These are phyloP conservation scores for Karstenula rhodostoma DNA, from an alignment of 2,329 filamentous ascomycete genomes.

Conservation along the genomic window DNA sequence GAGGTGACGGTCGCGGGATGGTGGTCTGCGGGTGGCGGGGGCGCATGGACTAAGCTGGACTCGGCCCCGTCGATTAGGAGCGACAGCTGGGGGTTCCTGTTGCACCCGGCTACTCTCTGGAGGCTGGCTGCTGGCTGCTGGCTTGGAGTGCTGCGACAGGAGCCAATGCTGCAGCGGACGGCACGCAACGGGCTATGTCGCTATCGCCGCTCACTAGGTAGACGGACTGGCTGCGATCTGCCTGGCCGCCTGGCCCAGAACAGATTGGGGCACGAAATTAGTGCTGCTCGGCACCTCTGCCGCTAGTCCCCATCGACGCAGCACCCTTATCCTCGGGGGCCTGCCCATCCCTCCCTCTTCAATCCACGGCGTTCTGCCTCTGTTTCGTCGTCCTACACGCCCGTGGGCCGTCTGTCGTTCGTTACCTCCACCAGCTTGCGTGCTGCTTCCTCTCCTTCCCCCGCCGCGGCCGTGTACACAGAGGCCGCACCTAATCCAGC, in stretches of 20 bases:
- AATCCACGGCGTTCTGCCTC: slow-evolving; percentile 16
- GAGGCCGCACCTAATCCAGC: slow-evolving; percentile 13
- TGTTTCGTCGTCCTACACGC: slow-evolving; percentile 15
- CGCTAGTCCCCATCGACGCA: slow-evolving; percentile 19
- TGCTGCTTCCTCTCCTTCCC: slow-evolving; percentile 13
- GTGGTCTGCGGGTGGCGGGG: slow-evolving; percentile 8
- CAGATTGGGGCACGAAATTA: slow-evolving; percentile 13
- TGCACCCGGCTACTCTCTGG: neutral
- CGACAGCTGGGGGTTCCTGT: slow-evolving; percentile 8
- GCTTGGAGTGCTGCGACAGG: neutral
- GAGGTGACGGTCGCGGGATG: slow-evolving; percentile 4
- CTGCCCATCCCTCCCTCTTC: slow-evolving; percentile 15
- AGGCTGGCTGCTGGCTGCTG: neutral
- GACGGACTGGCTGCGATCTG: neutral
- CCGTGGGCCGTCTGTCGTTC: slow-evolving; percentile 14
- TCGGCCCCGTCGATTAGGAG: slow-evolving; percentile 7
- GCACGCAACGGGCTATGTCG: neutral
- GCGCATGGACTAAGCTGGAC: neutral
- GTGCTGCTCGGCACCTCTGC: slow-evolving; percentile 14
- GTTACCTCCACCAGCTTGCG: slow-evolving; percentile 12
- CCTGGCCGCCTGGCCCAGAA: neutral
- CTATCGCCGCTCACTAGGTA: neutral
- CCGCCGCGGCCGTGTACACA: slow-evolving; percentile 16
- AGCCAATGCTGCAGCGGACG: neutral
- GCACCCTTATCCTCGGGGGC: slow-evolving; percentile 20